A percentile compares a stretch with the other conserved stretches of the same genome.
phyloP scores from a whole-genome alignment of 306 rosid species.

The Vachellia collinsii region DNA sequence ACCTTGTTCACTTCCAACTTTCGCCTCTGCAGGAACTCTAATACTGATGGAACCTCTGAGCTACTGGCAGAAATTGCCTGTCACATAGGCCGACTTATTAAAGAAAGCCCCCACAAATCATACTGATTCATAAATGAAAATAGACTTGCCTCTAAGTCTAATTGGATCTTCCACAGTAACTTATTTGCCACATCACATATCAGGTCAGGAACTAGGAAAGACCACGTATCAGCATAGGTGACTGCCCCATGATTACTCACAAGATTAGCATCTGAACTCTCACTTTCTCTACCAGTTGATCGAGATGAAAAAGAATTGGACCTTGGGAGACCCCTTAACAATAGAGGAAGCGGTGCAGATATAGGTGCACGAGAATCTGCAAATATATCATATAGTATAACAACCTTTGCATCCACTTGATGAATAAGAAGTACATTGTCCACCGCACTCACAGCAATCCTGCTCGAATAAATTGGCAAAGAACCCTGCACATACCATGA shows the following conservation, averaged over 20 bases:
- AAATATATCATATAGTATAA: slow-evolving; percentile 86
- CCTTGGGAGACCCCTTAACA: slow-evolving; percentile 81
- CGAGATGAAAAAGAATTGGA: slow-evolving; percentile 55
- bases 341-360: slow-evolving; percentile 95
- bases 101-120: slow-evolving; percentile 24
- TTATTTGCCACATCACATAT: slow-evolving; percentile 74
- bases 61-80: slow-evolving; percentile 96
- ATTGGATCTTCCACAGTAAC: slow-evolving; percentile 80
- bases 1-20: slow-evolving; percentile 86
- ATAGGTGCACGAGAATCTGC: slow-evolving; percentile 89
- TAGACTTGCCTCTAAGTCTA: slow-evolving; percentile 82
- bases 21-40: slow-evolving; percentile 97
- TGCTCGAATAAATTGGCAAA: slow-evolving; percentile 90
- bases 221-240: slow-evolving; percentile 77
- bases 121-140: slow-evolving; percentile 27
- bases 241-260: slow-evolving; percentile 59
- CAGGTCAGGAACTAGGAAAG: slow-evolving; percentile 84
- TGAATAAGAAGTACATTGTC: slow-evolving; percentile 94
- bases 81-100: slow-evolving; percentile 36
- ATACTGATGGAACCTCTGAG: slow-evolving; percentile 89
- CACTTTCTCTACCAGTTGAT: slow-evolving; percentile 62
- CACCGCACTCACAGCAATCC: slow-evolving; percentile 86
- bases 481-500: slow-evolving; percentile 79
- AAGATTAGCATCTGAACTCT: slow-evolving; percentile 52
- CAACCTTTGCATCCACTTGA: slow-evolving; percentile 97